These are phyloP conservation scores for Cryptosporidium felis DNA, from an alignment of 169 alveolate genomes.

Conservation along the genomic window DNA sequence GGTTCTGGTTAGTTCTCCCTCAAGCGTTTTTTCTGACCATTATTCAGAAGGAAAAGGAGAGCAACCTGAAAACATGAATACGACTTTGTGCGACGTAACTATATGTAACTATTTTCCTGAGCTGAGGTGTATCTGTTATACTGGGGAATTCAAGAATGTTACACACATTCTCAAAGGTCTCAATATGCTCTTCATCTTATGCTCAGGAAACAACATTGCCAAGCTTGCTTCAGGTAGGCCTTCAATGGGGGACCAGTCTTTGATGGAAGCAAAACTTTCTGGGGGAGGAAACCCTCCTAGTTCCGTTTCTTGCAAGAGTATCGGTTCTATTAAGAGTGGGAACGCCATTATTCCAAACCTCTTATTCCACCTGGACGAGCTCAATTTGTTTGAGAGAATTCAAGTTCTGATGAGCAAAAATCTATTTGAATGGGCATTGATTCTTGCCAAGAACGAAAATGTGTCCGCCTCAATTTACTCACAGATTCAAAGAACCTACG, in stretches of 20 bases:
- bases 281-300: background rate
- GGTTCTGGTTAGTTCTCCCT: slow-evolving; percentile 9
- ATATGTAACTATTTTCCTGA: slow-evolving; percentile 56
- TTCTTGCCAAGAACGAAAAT: slow-evolving; percentile 49
- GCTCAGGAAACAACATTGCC: slow-evolving; percentile 10
- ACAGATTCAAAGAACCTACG: slow-evolving; percentile 63
- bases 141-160: slow-evolving; percentile 60
- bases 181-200: slow-evolving; percentile 34
- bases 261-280: background rate
- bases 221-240: background rate
- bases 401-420: slow-evolving; percentile 15
- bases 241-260: background rate
- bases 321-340: background rate
- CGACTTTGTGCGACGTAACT: slow-evolving; percentile 52
- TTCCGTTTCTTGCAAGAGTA: background rate
- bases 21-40: background rate
- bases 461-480: slow-evolving; percentile 2
- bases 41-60: background rate
- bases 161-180: slow-evolving; percentile 51
- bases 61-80: background rate
- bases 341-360: slow-evolving; percentile 13
- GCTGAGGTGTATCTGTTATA: slow-evolving; percentile 50
- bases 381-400: slow-evolving; percentile 51
- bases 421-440: slow-evolving; percentile 64
- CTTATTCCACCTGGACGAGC: slow-evolving; percentile 31